Percentiles rank a stretch among this genome's conserved stretches.
These are phyloP conservation scores for Rossbeevera mucosa DNA, from an alignment of 768 basidiomycete genomes.

Conservation along the genomic window DNA sequence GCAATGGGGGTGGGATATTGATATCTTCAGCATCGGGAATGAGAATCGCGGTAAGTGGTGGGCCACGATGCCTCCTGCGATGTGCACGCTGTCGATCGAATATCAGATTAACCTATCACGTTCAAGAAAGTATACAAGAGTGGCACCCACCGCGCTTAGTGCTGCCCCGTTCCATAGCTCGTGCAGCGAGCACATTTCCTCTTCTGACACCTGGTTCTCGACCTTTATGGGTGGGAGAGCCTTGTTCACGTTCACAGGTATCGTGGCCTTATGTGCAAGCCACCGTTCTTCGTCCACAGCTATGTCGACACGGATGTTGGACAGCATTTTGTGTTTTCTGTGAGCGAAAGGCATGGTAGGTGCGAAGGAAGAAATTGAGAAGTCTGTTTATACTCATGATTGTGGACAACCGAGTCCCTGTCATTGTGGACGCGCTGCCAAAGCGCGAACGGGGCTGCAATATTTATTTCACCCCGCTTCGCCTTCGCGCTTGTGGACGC, in stretches of 20 bases:
- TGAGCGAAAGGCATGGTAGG: constrained; percentile 7
- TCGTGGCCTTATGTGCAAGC: background rate
- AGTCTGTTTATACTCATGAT: constrained; percentile 6
- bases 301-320: constrained; percentile 15
- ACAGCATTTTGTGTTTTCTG: constrained; percentile 20
- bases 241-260: constrained; percentile 1
- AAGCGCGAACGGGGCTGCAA: constrained; percentile 5
- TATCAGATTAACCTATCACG: constrained; percentile 6
- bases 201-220: constrained; percentile 16
- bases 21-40: constrained; percentile 7
- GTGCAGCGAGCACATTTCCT: constrained; percentile 17
- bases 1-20: background rate
- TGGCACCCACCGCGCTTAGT: constrained; percentile 17
- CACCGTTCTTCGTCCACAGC: background rate
- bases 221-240: constrained; percentile 13
- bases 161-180: constrained; percentile 27
- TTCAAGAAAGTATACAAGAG: background rate
- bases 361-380: background rate
- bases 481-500: background rate
- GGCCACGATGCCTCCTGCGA: constrained; percentile 16
- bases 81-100: constrained; percentile 18
- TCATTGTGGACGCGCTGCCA: constrained; percentile 7
- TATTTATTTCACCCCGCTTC: background rate
- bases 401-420: constrained; percentile 1
- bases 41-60: constrained; percentile 2